A percentile compares a stretch with the other conserved stretches of the same genome.
Evolutionary conservation across 2,329 filamentous ascomycete species (phyloP).

Genomic region (Alternaria tenuissima): DNA sequence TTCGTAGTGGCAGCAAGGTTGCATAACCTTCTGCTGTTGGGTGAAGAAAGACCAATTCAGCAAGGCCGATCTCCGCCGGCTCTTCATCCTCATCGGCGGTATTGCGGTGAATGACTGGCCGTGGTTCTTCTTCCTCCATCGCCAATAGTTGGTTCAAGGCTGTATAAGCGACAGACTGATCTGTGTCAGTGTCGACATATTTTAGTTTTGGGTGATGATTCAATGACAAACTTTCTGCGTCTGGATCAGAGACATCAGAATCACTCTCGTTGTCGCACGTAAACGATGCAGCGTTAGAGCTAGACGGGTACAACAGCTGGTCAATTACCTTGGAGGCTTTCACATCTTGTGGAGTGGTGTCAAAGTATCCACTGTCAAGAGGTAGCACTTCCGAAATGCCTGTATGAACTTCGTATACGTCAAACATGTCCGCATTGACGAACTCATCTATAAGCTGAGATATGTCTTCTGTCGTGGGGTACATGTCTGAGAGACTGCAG

Average conservation of each 20-base stretch:
- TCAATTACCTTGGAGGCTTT: neutral
- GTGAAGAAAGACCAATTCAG: neutral
- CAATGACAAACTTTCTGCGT: neutral
- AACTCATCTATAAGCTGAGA: conserved; percentile 1
- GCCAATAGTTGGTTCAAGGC: conserved; percentile 13
- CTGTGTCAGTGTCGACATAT: conserved; percentile 11
- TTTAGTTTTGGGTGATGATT: neutral
- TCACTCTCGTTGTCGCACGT: neutral
- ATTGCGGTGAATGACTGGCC: neutral
- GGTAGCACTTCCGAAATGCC: neutral
- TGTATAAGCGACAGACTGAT: conserved; percentile 10
- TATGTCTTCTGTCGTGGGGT: neutral
- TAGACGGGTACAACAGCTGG: neutral
- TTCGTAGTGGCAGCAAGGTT: neutral
- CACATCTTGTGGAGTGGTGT: neutral
- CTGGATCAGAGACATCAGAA: conserved; percentile 6
- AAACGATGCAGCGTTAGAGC: neutral
- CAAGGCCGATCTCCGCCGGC: neutral
- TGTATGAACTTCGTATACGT: neutral
- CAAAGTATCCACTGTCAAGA: neutral
- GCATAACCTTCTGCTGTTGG: neutral
- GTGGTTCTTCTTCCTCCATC: conserved; percentile 1
- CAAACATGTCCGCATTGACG: neutral
- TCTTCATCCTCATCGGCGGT: neutral
- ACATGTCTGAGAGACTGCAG: neutral